Evolutionary conservation across 768 basidiomycete genomes (phyloP).

Genomic region (Nidula microcarpa): DNA sequence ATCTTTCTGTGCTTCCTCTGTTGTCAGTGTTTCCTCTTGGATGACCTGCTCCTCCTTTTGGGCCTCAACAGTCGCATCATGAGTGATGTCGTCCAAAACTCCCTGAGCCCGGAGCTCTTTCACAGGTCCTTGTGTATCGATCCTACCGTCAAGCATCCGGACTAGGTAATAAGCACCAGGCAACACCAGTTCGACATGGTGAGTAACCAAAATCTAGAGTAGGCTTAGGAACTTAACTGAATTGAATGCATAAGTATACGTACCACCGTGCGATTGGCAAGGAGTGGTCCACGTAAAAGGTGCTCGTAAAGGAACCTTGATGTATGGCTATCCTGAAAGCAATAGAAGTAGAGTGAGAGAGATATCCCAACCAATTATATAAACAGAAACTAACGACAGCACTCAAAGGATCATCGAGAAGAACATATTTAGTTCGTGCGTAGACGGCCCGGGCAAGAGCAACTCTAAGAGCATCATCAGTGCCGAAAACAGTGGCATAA

Average conservation of each 20-base stretch:
- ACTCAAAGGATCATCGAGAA: constrained; percentile 59
- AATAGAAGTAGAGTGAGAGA: constrained; percentile 30
- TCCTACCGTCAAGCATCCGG: constrained; percentile 78
- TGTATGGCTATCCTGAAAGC: constrained; percentile 52
- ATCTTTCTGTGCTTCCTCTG: constrained; percentile 18
- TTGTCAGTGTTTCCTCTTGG: constrained; percentile 17
- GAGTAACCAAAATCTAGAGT: constrained; percentile 58
- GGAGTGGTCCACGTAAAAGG: constrained; percentile 59
- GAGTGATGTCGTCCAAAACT: constrained; percentile 55
- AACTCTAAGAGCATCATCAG: constrained; percentile 29
- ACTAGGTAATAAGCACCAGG: constrained; percentile 72
- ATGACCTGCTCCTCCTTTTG: constrained; percentile 37
- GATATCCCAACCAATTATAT: background rate
- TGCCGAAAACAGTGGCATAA: background rate
- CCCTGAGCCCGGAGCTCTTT: constrained; percentile 59
- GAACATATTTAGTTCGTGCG: constrained; percentile 42
- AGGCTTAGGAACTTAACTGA: background rate
- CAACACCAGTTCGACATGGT: constrained; percentile 83
- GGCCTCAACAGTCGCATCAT: constrained; percentile 46
- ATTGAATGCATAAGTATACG: constrained; percentile 4
- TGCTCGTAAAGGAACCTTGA: constrained; percentile 54
- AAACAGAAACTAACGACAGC: constrained; percentile 52
- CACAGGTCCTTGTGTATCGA: constrained; percentile 71
- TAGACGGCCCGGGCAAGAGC: constrained; percentile 66
- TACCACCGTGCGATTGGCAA: constrained; percentile 59